These are phyloP conservation scores for Trichomonas vaginalis DNA, from an alignment of 208 protist genomes.

Conservation along the genomic window DNA sequence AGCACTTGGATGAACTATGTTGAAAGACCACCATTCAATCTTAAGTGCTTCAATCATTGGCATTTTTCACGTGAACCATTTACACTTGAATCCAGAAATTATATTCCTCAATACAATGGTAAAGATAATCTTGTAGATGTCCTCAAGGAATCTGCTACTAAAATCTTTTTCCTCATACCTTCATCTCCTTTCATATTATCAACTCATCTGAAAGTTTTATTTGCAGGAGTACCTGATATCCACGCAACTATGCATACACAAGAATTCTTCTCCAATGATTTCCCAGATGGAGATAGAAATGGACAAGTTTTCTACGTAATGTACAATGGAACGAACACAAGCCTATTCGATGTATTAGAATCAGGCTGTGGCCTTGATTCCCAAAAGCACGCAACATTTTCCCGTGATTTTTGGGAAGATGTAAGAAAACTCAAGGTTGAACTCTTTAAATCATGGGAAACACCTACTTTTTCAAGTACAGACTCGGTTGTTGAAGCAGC, in stretches of 20 bases:
- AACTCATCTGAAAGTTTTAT: not conserved
- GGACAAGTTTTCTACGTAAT: not conserved
- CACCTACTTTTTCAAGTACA: too few relatives aligned
- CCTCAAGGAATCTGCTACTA: too few relatives aligned
- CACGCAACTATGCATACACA: not conserved
- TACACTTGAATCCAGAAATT: too few relatives aligned
- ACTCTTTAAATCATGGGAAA: too few relatives aligned
- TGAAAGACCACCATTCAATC: not conserved
- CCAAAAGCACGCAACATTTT: too few relatives aligned
- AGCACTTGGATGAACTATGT: not conserved
- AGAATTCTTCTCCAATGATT: not conserved
- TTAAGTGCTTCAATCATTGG: not conserved
- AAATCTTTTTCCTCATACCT: too few relatives aligned
- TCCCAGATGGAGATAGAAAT: not conserved
- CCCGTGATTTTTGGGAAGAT: too few relatives aligned
- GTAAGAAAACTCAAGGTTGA: too few relatives aligned
- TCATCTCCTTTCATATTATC: too few relatives aligned
- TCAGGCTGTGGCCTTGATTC: not conserved
- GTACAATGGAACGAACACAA: not conserved
- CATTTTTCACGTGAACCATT: not conserved
- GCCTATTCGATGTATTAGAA: not conserved
- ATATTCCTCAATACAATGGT: too few relatives aligned
- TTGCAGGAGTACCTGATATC: not conserved
- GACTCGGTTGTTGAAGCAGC: too few relatives aligned
- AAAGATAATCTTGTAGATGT: too few relatives aligned